Evolutionary conservation across 2,329 filamentous ascomycete species (phyloP).

Genomic region (Neophaeococcomyces mojaviensis): DNA sequence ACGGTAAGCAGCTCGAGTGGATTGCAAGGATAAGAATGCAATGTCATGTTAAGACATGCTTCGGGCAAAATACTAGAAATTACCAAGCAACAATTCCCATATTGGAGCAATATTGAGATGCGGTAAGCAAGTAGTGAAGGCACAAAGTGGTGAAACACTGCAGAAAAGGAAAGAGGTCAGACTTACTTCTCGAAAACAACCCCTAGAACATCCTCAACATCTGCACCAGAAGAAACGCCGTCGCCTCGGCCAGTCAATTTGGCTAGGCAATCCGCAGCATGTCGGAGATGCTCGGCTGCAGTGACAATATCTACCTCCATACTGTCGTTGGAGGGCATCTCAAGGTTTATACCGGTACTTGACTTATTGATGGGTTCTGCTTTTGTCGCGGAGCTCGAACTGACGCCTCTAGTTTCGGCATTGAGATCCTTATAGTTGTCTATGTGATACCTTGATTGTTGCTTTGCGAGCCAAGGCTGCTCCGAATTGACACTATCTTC

Average conservation of each 20-base stretch:
- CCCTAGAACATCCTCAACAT: slow-evolving; percentile 91
- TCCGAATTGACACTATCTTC: background rate
- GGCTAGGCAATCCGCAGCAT: slow-evolving; percentile 71
- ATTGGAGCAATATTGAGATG: too few species aligned
- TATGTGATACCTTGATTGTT: background rate
- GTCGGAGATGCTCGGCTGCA: slow-evolving; percentile 79
- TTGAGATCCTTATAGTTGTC: slow-evolving; percentile 20
- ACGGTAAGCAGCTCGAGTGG: too few species aligned
- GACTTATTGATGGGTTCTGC: background rate
- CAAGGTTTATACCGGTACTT: too few species aligned
- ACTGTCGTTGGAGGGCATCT: too few species aligned
- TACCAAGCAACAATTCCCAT: too few species aligned
- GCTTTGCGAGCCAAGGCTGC: background rate
- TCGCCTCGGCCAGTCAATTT: slow-evolving; percentile 82
- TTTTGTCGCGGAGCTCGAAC: too few species aligned
- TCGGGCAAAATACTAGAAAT: slow-evolving; percentile 17
- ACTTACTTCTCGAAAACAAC: slow-evolving; percentile 96
- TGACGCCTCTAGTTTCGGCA: background rate
- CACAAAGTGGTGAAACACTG: slow-evolving; percentile 12
- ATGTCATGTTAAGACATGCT: too few species aligned
- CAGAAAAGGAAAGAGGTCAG: slow-evolving; percentile 7
- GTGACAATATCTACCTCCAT: slow-evolving; percentile 68
- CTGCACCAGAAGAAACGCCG: slow-evolving; percentile 42
- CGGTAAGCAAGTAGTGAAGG: too few species aligned
- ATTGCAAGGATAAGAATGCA: too few species aligned